Evolutionary conservation across 805 yeast genomes (phyloP).

Genomic region (Kodamaea jinghongensis): DNA sequence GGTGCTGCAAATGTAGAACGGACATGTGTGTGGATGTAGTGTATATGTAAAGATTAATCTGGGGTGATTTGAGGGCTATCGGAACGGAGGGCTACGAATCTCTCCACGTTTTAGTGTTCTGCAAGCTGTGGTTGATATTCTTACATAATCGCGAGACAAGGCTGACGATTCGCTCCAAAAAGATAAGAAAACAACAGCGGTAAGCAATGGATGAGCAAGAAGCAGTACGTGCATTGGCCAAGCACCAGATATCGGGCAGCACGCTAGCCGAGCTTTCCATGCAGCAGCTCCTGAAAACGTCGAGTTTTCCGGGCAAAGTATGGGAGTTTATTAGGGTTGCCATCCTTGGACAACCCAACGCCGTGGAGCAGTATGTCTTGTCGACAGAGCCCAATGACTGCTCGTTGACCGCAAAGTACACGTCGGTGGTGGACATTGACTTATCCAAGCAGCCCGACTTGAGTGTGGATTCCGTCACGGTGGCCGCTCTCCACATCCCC

Average conservation of each 20-base stretch:
- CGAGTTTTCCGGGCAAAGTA: conserved; percentile 20
- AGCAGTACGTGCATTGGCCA: not conserved
- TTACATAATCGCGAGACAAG: no score
- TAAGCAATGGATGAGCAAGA: conserved; percentile 4
- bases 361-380: conserved; percentile 43
- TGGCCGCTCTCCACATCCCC: conserved; percentile 45
- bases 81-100: no score
- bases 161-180: not conserved
- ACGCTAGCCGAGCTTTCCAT: conserved; percentile 3
- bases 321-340: conserved; percentile 26
- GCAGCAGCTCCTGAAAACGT: conserved; percentile 17
- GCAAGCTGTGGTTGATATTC: no score
- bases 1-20: no score
- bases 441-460: conserved; percentile 19
- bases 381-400: conserved; percentile 53
- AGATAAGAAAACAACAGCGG: conserved; percentile 3
- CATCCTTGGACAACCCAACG: conserved; percentile 21
- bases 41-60: no score
- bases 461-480: conserved; percentile 30
- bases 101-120: no score
- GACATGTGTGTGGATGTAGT: no score
- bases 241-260: conserved; percentile 2
- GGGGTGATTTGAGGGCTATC: no score
- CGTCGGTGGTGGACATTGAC: conserved; percentile 38
- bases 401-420: conserved; percentile 50